Evolutionary conservation across 1,284 basidiomycete genomes (phyloP), one percentile per base, ranked within the genome.

Genomic region (Cryptococcus maquisensis): DNA sequence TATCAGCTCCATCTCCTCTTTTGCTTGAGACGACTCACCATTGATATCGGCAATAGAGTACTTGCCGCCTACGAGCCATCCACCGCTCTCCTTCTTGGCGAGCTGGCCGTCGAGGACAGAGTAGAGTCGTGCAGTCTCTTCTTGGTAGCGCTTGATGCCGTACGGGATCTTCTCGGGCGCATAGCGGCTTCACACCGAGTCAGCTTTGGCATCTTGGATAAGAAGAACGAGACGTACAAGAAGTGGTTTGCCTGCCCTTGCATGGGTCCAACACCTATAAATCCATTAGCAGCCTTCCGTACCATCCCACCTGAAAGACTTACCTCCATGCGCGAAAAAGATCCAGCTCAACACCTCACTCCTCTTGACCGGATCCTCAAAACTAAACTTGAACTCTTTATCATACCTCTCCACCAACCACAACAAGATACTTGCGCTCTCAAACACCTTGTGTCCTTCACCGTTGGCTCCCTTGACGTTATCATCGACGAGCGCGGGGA

Each of bases 81-180:
- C 71, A 18, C 50, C 46, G 37, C 49, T 54, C 44, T 71, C 65
- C 24, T 61, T 62, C 47, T 64, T 63, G 28, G 61, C 59, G 2
- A 93, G 81, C 20, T 84, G 83, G 53, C 82, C 82, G 61, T 91
- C 84, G 52, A 91, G 80, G 9, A 91, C 88, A 39, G 81, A 77
- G 69, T 86, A 89, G 4, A 92, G 80, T 28, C 89, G 82, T 69
- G 84, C 84, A 3, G 86, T 86, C 78, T 92, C 90, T 36, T 86
- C 81, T 24, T 81, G 62, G 75, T 89, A 91, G 48, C 87, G 82
- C 83, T 75, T 75, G 61, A 79, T 78, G 36, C 68, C 75, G 62
- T 75, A 77, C 23, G 71, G 71, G 52, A 76, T 72, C 63, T 76
- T 77, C 59, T 75, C 65, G 24, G 74, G 73, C 15, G 73, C 73